Conservation (phyloP, 75 land plant species). For the Picea glauca region DNA sequence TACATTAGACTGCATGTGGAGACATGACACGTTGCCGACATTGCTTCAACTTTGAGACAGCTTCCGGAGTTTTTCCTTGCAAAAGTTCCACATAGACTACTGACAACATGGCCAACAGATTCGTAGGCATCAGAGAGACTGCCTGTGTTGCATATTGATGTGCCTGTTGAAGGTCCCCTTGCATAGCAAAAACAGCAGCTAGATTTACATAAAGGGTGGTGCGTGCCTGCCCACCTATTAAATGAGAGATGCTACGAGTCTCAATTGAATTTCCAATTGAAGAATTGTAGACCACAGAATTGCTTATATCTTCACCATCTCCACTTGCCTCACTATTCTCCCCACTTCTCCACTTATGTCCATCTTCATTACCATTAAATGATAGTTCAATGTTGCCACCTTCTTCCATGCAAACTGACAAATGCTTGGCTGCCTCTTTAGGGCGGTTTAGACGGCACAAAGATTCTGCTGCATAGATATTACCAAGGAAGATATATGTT, state of each 20-base stretch:
- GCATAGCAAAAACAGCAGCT: slow-evolving; percentile 58
- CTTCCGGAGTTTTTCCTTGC: slow-evolving; percentile 65
- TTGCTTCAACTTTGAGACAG: slow-evolving; percentile 67
- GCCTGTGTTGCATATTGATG: slow-evolving; percentile 55
- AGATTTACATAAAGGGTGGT: slow-evolving; percentile 62
- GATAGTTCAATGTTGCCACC: slow-evolving; percentile 37
- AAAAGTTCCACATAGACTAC: slow-evolving; percentile 78
- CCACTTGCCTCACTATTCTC: slow-evolving; percentile 49
- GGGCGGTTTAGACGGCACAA: slow-evolving; percentile 74
- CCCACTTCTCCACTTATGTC: slow-evolving; percentile 54
- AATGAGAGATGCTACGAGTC: slow-evolving; percentile 21
- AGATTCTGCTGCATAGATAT: slow-evolving; percentile 94
- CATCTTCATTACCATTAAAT: slow-evolving; percentile 57
- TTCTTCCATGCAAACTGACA: slow-evolving; percentile 54
- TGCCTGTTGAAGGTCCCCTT: slow-evolving; percentile 80
- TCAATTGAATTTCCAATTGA: slow-evolving; percentile 18
- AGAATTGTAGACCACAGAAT: slow-evolving; percentile 3
- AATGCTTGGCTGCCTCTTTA: slow-evolving; percentile 76
- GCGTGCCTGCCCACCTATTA: slow-evolving; percentile 69
- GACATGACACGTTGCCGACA: slow-evolving; percentile 22
- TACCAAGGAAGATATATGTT: slow-evolving; percentile 54
- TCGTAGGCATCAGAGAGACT: slow-evolving; percentile 47
- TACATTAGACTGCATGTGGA: not conserved
- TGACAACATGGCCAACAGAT: slow-evolving; percentile 53
- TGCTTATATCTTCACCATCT: slow-evolving; percentile 61